Percentiles rank a stretch among this genome's conserved stretches.
These are phyloP conservation scores for Eucalyptus leucophloia DNA, from an alignment of 345 rosid species.

Conservation along the genomic window DNA sequence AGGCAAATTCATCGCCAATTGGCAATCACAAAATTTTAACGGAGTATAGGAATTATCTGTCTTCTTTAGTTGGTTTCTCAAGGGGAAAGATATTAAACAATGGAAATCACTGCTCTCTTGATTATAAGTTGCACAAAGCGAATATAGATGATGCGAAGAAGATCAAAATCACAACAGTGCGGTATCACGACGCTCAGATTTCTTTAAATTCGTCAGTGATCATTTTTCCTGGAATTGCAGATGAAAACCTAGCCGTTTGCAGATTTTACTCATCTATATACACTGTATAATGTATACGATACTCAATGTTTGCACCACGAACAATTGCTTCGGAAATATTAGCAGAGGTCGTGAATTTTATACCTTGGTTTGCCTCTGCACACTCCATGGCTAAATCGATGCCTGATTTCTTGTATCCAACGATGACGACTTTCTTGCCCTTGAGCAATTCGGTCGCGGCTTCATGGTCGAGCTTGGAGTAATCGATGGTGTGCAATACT, in stretches of 20 bases:
- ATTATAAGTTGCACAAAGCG: neutral
- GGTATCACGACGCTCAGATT: neutral
- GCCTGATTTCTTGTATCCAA: conserved; percentile 49
- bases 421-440: conserved; percentile 33
- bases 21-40: neutral
- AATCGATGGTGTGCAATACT: conserved; percentile 37
- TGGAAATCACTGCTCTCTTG: neutral
- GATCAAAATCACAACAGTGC: neutral
- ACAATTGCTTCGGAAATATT: neutral
- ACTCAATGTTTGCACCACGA: neutral
- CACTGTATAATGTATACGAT: neutral
- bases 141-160: neutral
- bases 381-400: conserved; percentile 54
- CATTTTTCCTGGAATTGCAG: neutral
- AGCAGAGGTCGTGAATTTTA: neutral
- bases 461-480: conserved; percentile 30
- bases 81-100: neutral
- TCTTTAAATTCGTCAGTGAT: neutral
- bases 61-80: neutral
- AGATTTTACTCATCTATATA: neutral
- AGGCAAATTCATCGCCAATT: neutral
- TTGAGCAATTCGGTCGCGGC: conserved; percentile 10
- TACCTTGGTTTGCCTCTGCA: conserved; percentile 47
- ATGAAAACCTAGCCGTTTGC: neutral
- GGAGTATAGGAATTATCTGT: neutral